These are phyloP conservation scores for Rhizopogon roseolus DNA, from an alignment of 768 basidiomycete genomes.

Conservation along the genomic window DNA sequence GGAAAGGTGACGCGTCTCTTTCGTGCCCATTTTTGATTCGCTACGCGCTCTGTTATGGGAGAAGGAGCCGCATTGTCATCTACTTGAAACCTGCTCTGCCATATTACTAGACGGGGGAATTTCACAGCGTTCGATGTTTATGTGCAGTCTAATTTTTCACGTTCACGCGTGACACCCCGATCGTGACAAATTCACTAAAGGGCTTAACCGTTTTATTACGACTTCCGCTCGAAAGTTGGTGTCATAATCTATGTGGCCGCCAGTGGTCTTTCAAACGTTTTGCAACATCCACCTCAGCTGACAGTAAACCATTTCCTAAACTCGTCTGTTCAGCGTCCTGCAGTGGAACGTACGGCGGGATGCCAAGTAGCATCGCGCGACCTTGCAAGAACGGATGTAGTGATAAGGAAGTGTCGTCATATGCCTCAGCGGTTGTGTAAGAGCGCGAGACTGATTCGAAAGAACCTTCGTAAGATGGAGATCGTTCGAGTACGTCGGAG, in stretches of 20 bases:
- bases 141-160: too few species aligned
- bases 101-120: too few species aligned
- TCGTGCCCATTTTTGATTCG: too few species aligned
- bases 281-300: conserved; percentile 62
- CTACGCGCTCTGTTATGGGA: too few species aligned
- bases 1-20: too few species aligned
- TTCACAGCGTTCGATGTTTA: too few species aligned
- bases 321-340: conserved; percentile 1
- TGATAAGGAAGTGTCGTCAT: not conserved
- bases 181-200: not conserved
- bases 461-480: conserved; percentile 7
- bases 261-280: conserved; percentile 56
- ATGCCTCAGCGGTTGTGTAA: not conserved
- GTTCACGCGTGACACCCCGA: too few species aligned
- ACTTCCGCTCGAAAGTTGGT: not conserved
- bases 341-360: conserved; percentile 3
- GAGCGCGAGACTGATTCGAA: not conserved
- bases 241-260: conserved; percentile 54
- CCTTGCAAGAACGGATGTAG: conserved; percentile 43
- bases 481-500: conserved; percentile 1
- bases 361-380: conserved; percentile 43
- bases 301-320: conserved; percentile 26
- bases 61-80: too few species aligned
- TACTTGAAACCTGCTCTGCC: too few species aligned
- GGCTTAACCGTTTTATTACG: too few species aligned